phyloP scores from a whole-genome alignment of 768 basidiomycete species.

The Amanita pallidorosea region DNA sequence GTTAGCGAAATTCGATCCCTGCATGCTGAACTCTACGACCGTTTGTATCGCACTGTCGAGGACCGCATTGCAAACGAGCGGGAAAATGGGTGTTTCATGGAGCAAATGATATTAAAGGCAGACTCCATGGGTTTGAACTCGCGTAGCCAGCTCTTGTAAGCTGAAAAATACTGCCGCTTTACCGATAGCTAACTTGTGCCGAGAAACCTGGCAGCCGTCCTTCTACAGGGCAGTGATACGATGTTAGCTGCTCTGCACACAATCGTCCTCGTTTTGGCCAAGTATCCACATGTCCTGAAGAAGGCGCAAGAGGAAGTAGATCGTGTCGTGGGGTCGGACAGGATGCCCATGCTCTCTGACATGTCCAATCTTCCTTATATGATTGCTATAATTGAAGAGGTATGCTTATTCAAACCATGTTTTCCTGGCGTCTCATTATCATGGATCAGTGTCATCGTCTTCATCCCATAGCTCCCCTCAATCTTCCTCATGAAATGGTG shows the following conservation, averaged over 20 bases:
- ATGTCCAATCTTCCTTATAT: constrained; percentile 11
- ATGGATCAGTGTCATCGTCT: constrained; percentile 3
- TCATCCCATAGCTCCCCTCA: constrained; percentile 4
- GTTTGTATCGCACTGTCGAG: constrained; percentile 15
- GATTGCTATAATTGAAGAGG: constrained; percentile 11
- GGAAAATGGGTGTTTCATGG: constrained; percentile 20
- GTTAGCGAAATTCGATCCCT: constrained; percentile 12
- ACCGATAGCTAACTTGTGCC: not conserved
- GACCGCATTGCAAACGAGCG: constrained; percentile 13
- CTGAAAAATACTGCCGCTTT: not conserved
- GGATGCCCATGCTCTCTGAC: constrained; percentile 11
- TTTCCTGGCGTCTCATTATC: not conserved
- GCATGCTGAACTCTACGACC: constrained; percentile 20
- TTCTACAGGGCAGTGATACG: constrained; percentile 22
- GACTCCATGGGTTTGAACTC: constrained; percentile 13
- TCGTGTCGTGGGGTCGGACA: constrained; percentile 11
- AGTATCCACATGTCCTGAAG: not conserved
- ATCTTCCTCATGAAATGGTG: constrained; percentile 3
- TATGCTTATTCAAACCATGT: not conserved
- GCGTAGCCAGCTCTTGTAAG: constrained; percentile 15
- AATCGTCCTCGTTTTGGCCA: constrained; percentile 5
- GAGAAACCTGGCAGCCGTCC: constrained; percentile 19
- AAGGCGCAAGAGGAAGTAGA: constrained; percentile 16
- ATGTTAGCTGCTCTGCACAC: constrained; percentile 15
- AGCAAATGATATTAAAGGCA: constrained; percentile 15